phyloP scores from a whole-genome alignment of 208 protist genomes.

The Leishmania arabica region DNA sequence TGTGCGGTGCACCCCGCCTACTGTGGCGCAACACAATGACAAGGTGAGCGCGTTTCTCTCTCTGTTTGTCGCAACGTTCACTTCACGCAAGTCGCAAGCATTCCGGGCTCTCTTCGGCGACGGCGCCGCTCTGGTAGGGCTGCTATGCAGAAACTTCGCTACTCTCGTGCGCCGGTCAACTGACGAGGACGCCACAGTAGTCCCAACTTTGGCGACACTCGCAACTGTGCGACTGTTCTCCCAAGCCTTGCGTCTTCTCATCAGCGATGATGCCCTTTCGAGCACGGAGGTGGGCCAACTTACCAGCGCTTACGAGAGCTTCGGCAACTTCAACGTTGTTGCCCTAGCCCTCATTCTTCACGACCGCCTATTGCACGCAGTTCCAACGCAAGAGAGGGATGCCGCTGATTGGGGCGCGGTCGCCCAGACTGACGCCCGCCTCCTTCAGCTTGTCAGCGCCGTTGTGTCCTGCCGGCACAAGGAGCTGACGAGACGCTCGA shows the following conservation, averaged over 20 bases:
- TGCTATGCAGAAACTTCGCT: constrained; percentile 38
- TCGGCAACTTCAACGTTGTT: constrained; percentile 33
- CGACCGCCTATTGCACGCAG: constrained; percentile 20
- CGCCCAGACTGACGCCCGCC: constrained; percentile 15
- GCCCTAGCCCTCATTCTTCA: constrained; percentile 32
- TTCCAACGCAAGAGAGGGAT: not conserved
- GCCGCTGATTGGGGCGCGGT: not conserved
- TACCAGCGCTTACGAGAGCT: constrained; percentile 30
- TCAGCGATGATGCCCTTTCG: constrained; percentile 15
- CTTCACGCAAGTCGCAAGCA: constrained; percentile 29
- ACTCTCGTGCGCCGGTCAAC: constrained; percentile 3
- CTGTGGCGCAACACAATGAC: constrained; percentile 24
- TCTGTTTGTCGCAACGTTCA: constrained; percentile 33
- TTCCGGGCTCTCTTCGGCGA: constrained; percentile 48
- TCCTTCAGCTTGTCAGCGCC: constrained; percentile 23
- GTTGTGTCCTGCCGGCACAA: constrained; percentile 33
- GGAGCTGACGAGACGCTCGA: constrained; percentile 31
- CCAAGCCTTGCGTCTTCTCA: constrained; percentile 23
- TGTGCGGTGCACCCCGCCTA: constrained; percentile 39
- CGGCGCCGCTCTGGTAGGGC: constrained; percentile 31
- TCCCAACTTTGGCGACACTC: constrained; percentile 6
- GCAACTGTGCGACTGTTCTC: constrained; percentile 25
- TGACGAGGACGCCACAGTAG: not conserved
- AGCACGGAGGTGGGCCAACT: constrained; percentile 24
- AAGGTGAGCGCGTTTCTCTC: constrained; percentile 48